phyloP scores from a whole-genome alignment of 371 early-diverging fungal genomes.

The Mortierella sp. region DNA sequence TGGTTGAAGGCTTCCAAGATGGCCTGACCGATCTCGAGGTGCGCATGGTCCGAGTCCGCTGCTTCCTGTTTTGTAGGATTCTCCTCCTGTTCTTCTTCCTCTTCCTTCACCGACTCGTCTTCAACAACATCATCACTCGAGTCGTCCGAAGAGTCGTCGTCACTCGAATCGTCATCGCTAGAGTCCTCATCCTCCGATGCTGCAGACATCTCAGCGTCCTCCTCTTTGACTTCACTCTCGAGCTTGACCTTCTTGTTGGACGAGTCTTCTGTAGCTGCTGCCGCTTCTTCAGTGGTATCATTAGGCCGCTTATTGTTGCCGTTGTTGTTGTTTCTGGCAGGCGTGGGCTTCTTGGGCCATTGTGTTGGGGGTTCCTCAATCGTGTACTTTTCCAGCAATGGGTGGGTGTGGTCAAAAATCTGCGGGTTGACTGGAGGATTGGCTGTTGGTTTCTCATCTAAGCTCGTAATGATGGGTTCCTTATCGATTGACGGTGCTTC shows the following conservation, averaged over 20 bases:
- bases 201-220: slow-evolving; percentile 9
- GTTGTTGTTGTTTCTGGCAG: neutral
- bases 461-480: neutral
- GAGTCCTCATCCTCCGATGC: slow-evolving; percentile 22
- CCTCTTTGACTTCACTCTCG: slow-evolving; percentile 7
- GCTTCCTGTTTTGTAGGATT: neutral
- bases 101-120: slow-evolving; percentile 1
- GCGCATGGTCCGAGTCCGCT: neutral
- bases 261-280: too few relatives aligned
- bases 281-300: slow-evolving; percentile 2
- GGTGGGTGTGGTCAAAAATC: slow-evolving; percentile 3
- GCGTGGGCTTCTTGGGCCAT: slow-evolving; percentile 19
- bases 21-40: slow-evolving; percentile 37
- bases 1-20: slow-evolving; percentile 48
- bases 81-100: neutral
- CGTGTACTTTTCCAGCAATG: slow-evolving; percentile 25
- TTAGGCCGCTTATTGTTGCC: slow-evolving; percentile 12
- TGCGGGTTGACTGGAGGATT: too few relatives aligned
- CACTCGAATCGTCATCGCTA: slow-evolving; percentile 17
- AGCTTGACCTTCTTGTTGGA: neutral
- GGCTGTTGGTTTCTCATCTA: too few relatives aligned
- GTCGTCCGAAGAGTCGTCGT: slow-evolving; percentile 18
- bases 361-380: slow-evolving; percentile 42
- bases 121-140: slow-evolving; percentile 10
- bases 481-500: neutral